Base-by-base conservation (phyloP, 1,139 yeast species). In the Saccharomyces hybrid region DNA sequence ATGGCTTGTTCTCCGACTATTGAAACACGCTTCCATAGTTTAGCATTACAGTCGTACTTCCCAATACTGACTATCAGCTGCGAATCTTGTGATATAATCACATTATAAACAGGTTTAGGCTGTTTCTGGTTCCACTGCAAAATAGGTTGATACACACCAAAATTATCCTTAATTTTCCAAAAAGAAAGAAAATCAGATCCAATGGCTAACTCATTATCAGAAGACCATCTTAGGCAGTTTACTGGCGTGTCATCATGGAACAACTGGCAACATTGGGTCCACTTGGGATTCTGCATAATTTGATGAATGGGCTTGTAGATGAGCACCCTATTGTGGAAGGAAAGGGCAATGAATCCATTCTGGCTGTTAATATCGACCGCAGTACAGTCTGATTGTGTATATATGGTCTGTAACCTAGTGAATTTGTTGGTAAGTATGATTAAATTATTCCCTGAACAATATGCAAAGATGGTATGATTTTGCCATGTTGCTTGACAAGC, bases 391-490 rank as follows among this genome's bases (percentile, higher is more conserved):
- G 73, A 60, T 5, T 81, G 83, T 25, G 89, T 73, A 62, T 87
- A 88, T 1, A 90, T 73, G 0, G 96, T 90, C 66, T 91, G 98
- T 26, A 90, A 72, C 59, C 85, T 72, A 41, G 71, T 71, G 53
- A 76, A 72, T 48, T 77, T 72, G 57, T 79, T 77, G 7, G 83
- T 75, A 4, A 82, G 66, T 8, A 90, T 77, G 48, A 90, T 85
- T 61, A 91, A 72, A 67, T 89, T 90, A 71, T 90, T 89, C 1
- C 96, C 97, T 1, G 96, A 88, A 53, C 93, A 88, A 66, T 91
- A 91, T 0, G 83, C 85, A 29, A 87, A 72, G 7, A 90, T 71
- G 54, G 83, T 79, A 57, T 81, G 82, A 25, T 76, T 76, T 56
- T 82, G 82, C 96, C 96, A 90, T 54, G 73, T 71, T 5, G 77